Evolutionary conservation across 202 grass and related monocot species (phyloP).

Genomic region (Eragrostis tef): DNA sequence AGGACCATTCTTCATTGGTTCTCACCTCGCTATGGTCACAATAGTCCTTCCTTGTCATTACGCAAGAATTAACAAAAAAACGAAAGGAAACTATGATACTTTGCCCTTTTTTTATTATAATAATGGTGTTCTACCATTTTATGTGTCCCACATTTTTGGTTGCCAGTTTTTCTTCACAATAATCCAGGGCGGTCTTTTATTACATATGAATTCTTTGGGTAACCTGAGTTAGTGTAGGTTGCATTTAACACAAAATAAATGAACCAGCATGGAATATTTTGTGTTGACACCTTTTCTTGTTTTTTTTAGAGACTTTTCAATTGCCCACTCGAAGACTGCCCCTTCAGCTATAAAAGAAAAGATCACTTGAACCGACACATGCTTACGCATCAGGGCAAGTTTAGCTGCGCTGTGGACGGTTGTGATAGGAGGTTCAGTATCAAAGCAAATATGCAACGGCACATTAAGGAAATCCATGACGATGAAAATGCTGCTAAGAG

Average conservation of each 20-base stretch:
- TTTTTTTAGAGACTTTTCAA: slow-evolving; percentile 62
- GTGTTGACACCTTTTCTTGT: slow-evolving; percentile 27
- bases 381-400: slow-evolving; percentile 69
- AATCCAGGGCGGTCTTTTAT: not conserved
- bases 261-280: not conserved
- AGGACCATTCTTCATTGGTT: slow-evolving; percentile 43
- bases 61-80: not conserved
- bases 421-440: slow-evolving; percentile 70
- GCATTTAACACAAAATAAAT: not conserved
- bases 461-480: slow-evolving; percentile 70
- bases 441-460: slow-evolving; percentile 77
- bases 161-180: not conserved
- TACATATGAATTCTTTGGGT: not conserved
- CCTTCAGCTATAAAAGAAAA: slow-evolving; percentile 72
- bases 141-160: not conserved
- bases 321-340: slow-evolving; percentile 78
- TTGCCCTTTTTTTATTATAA: not conserved
- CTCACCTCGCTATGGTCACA: slow-evolving; percentile 57
- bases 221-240: slow-evolving; percentile 3
- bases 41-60: slow-evolving; percentile 5
- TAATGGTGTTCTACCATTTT: not conserved
- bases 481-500: slow-evolving; percentile 32
- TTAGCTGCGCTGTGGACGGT: slow-evolving; percentile 61
- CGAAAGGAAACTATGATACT: not conserved
- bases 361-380: slow-evolving; percentile 87